Evolutionary conservation across 805 yeast genomes (phyloP).

Genomic region (Komagataella ulmi): DNA sequence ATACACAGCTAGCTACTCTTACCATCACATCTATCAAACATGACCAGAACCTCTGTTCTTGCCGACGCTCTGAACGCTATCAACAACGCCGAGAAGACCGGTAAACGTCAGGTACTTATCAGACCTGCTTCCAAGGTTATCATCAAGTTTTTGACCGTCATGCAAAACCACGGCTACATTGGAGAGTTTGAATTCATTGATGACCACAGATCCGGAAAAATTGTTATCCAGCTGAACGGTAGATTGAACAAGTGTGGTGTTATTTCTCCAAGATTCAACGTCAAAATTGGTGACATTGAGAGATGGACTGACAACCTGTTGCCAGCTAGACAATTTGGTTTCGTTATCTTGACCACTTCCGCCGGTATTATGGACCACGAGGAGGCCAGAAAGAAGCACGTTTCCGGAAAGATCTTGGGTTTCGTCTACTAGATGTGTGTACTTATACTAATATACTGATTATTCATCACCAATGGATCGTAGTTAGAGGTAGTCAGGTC

Average conservation of each 20-base stretch:
- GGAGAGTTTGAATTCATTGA: conserved; percentile 98
- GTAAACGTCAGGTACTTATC: conserved; percentile 96
- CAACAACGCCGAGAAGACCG: conserved; percentile 99
- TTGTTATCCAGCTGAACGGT: conserved; percentile 94
- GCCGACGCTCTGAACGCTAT: conserved; percentile 98
- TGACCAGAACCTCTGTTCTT: conserved; percentile 98
- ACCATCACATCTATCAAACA: conserved; percentile 14
- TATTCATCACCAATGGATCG: neutral
- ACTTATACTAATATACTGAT: neutral
- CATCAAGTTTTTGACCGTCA: conserved; percentile 91
- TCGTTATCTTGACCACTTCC: conserved; percentile 94
- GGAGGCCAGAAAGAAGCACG: conserved; percentile 99
- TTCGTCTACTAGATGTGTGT: conserved; percentile 66
- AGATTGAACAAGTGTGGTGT: conserved; percentile 99
- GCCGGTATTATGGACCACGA: conserved; percentile 99
- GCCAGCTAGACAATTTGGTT: conserved; percentile 99
- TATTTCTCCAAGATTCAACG: conserved; percentile 97
- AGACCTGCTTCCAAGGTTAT: conserved; percentile 98
- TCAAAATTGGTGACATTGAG: conserved; percentile 89
- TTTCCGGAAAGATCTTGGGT: conserved; percentile 97
- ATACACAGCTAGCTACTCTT: neutral
- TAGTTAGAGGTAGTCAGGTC: neutral
- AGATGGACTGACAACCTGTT: conserved; percentile 97
- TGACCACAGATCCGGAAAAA: conserved; percentile 99
- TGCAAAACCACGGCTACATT: conserved; percentile 98